Evolutionary conservation across 768 basidiomycete genomes (phyloP).

Genomic region (Pleurotus tuber-regium): DNA sequence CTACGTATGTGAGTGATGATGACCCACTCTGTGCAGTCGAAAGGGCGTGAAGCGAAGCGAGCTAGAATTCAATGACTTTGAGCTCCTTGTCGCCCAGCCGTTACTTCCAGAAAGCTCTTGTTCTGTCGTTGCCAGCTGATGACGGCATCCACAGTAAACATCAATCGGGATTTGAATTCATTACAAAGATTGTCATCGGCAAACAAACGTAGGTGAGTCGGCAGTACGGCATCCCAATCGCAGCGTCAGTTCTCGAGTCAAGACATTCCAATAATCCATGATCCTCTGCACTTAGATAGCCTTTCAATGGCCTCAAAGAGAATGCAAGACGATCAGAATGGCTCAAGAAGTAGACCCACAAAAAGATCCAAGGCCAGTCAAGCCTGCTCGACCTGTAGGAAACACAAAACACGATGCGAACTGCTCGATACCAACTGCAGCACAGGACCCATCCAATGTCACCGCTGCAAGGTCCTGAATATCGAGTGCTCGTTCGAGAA

Average conservation of each 20-base stretch:
- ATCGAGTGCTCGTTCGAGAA: constrained; percentile 40
- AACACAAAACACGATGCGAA: constrained; percentile 50
- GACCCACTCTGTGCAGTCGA: too few species aligned
- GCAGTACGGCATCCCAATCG: neutral
- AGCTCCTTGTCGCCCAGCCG: too few species aligned
- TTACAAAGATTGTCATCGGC: neutral
- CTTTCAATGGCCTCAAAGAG: constrained; percentile 3
- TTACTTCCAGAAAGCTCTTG: too few species aligned
- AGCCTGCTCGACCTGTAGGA: constrained; percentile 43
- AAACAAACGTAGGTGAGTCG: neutral
- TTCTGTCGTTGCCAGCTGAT: too few species aligned
- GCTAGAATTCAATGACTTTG: too few species aligned
- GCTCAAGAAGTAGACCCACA: neutral
- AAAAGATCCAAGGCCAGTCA: constrained; percentile 43
- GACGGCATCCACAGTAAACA: too few species aligned
- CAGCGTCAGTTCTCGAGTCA: neutral
- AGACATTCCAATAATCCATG: neutral
- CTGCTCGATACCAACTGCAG: constrained; percentile 34
- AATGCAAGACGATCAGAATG: constrained; percentile 10
- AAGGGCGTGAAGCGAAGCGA: too few species aligned
- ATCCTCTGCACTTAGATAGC: neutral
- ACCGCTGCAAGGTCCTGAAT: constrained; percentile 46
- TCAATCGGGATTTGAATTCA: neutral
- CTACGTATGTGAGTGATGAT: too few species aligned
- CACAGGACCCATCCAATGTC: constrained; percentile 34